A percentile compares a stretch with the other conserved stretches of the same genome.
These are phyloP conservation scores for Russula lepida DNA, from an alignment of 768 basidiomycete genomes.

Conservation along the genomic window DNA sequence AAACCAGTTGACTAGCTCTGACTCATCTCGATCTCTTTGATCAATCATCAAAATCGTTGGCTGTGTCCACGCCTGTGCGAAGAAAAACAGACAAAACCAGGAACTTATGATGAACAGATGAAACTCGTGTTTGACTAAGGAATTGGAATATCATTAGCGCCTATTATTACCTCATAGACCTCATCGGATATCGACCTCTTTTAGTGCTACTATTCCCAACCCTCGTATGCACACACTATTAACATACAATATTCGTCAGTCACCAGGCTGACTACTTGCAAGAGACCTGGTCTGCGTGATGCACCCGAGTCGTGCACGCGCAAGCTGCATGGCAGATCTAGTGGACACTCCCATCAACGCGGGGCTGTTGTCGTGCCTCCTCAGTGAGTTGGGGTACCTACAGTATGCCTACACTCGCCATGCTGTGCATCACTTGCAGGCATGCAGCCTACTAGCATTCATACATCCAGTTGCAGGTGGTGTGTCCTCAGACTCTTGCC, in stretches of 20 bases:
- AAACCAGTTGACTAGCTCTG: neutral
- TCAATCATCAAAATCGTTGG: neutral
- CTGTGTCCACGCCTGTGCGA: neutral
- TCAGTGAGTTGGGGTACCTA: neutral
- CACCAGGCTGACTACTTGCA: neutral
- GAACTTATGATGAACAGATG: neutral
- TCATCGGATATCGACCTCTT: neutral
- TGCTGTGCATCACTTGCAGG: neutral
- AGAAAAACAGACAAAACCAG: neutral
- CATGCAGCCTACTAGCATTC: neutral
- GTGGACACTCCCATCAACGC: neutral
- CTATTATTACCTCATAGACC: neutral
- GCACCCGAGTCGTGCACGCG: constrained; percentile 1
- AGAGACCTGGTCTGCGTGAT: neutral
- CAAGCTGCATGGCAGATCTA: neutral
- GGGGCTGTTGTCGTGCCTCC: neutral
- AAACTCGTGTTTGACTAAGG: neutral
- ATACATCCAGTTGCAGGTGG: neutral
- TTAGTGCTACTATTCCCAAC: no score
- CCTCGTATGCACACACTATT: neutral
- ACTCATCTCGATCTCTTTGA: neutral
- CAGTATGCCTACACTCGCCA: neutral
- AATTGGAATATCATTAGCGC: neutral
- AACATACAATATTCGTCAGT: constrained; percentile 1
- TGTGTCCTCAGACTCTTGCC: neutral